These are phyloP conservation scores for Casuarina cunninghamiana DNA, from an alignment of 306 rosid species.

Conservation along the genomic window DNA sequence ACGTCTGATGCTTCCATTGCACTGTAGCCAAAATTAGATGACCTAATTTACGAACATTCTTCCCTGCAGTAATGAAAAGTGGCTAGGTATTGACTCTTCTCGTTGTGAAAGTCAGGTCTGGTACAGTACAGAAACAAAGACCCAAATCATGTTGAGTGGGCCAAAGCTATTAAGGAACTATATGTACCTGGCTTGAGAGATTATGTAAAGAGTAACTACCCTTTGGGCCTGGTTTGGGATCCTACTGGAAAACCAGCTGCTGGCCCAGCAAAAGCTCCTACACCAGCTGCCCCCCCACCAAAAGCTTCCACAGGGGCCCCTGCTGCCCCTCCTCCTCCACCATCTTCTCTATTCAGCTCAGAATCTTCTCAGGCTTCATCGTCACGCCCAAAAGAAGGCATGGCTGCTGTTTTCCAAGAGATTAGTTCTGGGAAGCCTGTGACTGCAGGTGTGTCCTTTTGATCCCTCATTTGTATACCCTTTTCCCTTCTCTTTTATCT, in stretches of 20 bases:
- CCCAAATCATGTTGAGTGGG: constrained; percentile 95
- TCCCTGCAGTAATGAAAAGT: neutral
- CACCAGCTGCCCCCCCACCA: constrained; percentile 51
- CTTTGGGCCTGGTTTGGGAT: constrained; percentile 93
- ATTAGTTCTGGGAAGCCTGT: constrained; percentile 63
- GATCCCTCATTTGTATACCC: neutral
- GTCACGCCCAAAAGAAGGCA: constrained; percentile 77
- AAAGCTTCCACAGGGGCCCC: constrained; percentile 65
- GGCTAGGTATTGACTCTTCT: constrained; percentile 17
- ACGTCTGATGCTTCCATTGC: neutral
- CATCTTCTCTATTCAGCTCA: constrained; percentile 81
- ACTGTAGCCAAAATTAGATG: constrained; percentile 3
- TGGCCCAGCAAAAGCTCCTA: constrained; percentile 61
- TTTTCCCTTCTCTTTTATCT: constrained; percentile 20
- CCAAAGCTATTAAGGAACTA: constrained; percentile 90
- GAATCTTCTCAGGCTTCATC: constrained; percentile 83
- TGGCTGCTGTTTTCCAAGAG: constrained; percentile 92
- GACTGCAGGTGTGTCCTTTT: constrained; percentile 59
- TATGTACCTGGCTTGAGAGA: constrained; percentile 94
- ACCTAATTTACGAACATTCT: neutral
- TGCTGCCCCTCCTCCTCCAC: constrained; percentile 83
- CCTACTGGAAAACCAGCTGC: constrained; percentile 61
- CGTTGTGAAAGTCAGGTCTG: constrained; percentile 63
- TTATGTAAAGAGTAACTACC: constrained; percentile 76
- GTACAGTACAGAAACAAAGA: constrained; percentile 88